A percentile compares a stretch with the other conserved stretches of the same genome.
phyloP scores from a whole-genome alignment of 768 basidiomycete species.

The Mycena vulgaris region DNA sequence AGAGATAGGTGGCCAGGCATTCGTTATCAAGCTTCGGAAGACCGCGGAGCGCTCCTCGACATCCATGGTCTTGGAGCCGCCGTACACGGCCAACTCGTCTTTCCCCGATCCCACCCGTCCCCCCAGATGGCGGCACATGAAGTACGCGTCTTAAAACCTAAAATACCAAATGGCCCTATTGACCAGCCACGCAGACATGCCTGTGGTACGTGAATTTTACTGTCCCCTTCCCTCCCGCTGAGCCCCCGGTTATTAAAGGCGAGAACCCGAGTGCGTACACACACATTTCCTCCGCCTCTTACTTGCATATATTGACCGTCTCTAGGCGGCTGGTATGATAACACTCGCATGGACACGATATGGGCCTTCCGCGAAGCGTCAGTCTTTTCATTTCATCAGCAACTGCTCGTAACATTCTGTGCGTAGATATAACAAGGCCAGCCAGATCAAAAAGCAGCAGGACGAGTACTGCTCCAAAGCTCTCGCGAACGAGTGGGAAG shows the following conservation, averaged over 20 bases:
- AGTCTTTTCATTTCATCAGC: constrained; percentile 36
- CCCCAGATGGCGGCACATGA: constrained; percentile 84
- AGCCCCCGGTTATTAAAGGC: constrained; percentile 49
- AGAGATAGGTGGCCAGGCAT: constrained; percentile 81
- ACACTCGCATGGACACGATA: constrained; percentile 77
- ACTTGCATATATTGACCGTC: constrained; percentile 12
- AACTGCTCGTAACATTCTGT: constrained; percentile 32
- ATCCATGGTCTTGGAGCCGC: constrained; percentile 84
- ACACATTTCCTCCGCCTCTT: not conserved
- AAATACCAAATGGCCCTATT: not conserved
- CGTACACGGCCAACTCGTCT: constrained; percentile 71
- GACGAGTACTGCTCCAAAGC: constrained; percentile 76
- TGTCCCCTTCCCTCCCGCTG: not conserved
- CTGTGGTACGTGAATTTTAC: constrained; percentile 61
- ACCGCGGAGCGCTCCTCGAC: constrained; percentile 80
- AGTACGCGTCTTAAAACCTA: constrained; percentile 56
- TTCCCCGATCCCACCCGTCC: constrained; percentile 60
- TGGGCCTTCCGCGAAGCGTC: constrained; percentile 81
- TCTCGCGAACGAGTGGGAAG: constrained; percentile 61
- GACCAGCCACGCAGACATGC: constrained; percentile 59
- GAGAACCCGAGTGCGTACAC: constrained; percentile 67
- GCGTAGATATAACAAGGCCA: constrained; percentile 73
- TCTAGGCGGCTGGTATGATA: constrained; percentile 55
- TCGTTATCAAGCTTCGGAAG: constrained; percentile 83
- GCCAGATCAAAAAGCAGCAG: constrained; percentile 75